Evolutionary conservation across 2,329 filamentous ascomycete species (phyloP).

Genomic region (Trichophyton equinum): DNA sequence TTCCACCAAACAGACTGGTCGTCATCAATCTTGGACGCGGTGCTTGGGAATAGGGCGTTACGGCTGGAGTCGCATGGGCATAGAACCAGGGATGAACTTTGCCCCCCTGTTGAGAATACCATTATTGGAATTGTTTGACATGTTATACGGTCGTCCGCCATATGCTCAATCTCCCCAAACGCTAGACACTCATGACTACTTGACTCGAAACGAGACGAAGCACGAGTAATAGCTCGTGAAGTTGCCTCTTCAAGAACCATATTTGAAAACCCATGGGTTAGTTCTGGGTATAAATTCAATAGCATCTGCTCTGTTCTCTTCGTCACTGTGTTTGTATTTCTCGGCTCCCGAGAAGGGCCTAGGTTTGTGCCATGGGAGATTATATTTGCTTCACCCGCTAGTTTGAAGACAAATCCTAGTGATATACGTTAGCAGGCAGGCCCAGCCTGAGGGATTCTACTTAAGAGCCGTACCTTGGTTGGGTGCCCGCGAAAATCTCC

Average conservation of each 20-base stretch:
- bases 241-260: conserved; percentile 21
- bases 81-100: conserved; percentile 29
- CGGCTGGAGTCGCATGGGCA: not conserved
- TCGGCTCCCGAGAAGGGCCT: not conserved
- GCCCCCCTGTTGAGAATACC: conserved; percentile 15
- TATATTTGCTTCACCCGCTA: not conserved
- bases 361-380: not conserved
- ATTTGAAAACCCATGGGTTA: conserved; percentile 23
- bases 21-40: not conserved
- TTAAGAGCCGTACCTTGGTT: conserved; percentile 17
- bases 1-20: conserved; percentile 28
- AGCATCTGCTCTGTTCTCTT: conserved; percentile 12
- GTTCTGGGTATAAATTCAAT: conserved; percentile 23
- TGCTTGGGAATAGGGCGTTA: too few relatives aligned
- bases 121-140: conserved; percentile 25
- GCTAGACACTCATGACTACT: conserved; percentile 34
- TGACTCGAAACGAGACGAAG: conserved; percentile 24
- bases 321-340: not conserved
- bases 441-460: not conserved
- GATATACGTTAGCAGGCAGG: not conserved
- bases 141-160: conserved; percentile 19
- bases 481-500: conserved; percentile 37
- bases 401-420: not conserved
- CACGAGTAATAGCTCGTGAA: conserved; percentile 22
- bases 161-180: conserved; percentile 36